Conservation (phyloP, 208 protist genomes). For the Trichomonas gallinae region DNA sequence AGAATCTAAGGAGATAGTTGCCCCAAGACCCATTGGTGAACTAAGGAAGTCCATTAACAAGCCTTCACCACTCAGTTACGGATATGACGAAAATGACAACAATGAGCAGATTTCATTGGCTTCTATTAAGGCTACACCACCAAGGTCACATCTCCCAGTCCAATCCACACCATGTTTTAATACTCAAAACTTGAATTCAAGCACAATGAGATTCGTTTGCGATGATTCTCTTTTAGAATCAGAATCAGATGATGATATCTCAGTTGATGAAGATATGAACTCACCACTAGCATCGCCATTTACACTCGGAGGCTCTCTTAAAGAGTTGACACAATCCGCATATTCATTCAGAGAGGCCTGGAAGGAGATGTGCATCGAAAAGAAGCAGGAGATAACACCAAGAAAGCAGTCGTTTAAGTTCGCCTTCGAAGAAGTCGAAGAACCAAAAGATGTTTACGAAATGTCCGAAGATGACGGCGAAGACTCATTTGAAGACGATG, state of each 20-base stretch:
- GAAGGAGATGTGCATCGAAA: neutral
- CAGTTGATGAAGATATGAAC: neutral
- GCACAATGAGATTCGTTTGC: neutral
- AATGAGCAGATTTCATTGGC: neutral
- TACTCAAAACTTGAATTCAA: neutral
- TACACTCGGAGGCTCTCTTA: neutral
- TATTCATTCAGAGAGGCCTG: neutral
- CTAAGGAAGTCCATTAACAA: neutral
- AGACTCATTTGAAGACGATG: neutral
- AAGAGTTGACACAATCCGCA: neutral
- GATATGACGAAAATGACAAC: neutral
- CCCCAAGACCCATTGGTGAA: neutral
- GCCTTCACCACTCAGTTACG: neutral
- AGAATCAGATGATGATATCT: neutral
- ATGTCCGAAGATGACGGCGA: neutral
- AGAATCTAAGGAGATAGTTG: neutral
- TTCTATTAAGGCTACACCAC: neutral
- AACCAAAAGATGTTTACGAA: neutral
- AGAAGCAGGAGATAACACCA: neutral
- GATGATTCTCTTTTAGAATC: neutral
- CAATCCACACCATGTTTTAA: neutral
- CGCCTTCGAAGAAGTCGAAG: neutral
- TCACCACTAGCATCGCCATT: neutral
- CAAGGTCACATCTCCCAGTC: neutral
- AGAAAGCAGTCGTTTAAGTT: neutral